Evolutionary conservation across 768 basidiomycete genomes (phyloP), one percentile per base, ranked within the genome.

Genomic region (Hypsizygus marmoreus): DNA sequence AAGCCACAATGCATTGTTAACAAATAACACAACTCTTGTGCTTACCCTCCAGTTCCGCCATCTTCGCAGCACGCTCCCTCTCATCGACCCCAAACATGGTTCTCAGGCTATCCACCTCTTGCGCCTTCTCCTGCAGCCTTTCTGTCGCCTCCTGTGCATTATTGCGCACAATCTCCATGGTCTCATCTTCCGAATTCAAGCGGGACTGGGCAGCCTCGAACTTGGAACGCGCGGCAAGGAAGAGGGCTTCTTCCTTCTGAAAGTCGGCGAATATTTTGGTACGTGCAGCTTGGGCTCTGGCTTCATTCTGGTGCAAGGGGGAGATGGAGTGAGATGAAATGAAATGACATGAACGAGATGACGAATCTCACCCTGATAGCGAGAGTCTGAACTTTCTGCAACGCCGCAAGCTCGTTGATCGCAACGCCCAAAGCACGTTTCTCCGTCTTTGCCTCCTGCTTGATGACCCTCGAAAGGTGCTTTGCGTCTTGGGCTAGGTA

Each of bases 361-460:
- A 28, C 6, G 24, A 14, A 24, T 60, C 66, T 12, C 17, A 80
- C 80, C 66, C 81, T 82, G 43, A 85, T 72, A 1, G 86, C 81
- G 3, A 68, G 66, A 59, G 80, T 82, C 57, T 91, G 89, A n/a
- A 86, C 63, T 61, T 72, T 73, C 60, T 88, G 86, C n/a, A 91
- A 63, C 22, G 80, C 70, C 3, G 76, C 75, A 16, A 91, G 79
- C 50, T 86, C 84, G 43, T 73, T 75, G 54, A 91, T 73, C 3
- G 84, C 80, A 4, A 78, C 68, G 16, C 69, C 64, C 16, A 93
- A 64, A 0, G 85, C 75, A 49, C 76, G 70, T 59, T 81, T 81
- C 64, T 91, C 88, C 1, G 77, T 71, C 57, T 81, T 82, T 1
- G 75, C 84, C 63, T 90, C 90, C 1, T 72, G 64, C 63, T 78